A percentile compares a stretch with the other conserved stretches of the same genome.
phyloP scores from a whole-genome alignment of 2,329 filamentous ascomycete genomes.

The Escovopsis weberi region DNA sequence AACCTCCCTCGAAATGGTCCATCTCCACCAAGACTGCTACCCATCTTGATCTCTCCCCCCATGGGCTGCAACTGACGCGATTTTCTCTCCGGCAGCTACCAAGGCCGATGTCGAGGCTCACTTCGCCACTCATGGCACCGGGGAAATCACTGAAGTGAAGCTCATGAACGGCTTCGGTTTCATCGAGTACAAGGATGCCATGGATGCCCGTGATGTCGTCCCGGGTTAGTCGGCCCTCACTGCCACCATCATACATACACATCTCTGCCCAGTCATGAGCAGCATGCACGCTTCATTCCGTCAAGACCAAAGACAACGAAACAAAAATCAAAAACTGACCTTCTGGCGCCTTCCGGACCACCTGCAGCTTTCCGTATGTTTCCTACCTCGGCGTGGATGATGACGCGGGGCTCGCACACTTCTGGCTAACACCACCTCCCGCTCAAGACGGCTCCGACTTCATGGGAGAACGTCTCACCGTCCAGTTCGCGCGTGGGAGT shows the following conservation, averaged over 20 bases:
- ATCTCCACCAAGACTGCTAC: constrained; percentile 6
- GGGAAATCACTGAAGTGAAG: constrained; percentile 97
- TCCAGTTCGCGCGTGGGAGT: constrained; percentile 92
- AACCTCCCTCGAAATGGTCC: constrained; percentile 93
- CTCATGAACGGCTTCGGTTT: constrained; percentile 99
- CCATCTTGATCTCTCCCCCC: constrained; percentile 13
- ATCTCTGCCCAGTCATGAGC: too few species aligned
- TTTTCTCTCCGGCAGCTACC: constrained; percentile 51
- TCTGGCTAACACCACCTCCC: constrained; percentile 10
- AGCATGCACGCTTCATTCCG: too few species aligned
- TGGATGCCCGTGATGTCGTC: constrained; percentile 97
- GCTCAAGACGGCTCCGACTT: constrained; percentile 83
- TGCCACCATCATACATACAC: too few species aligned
- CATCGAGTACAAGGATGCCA: constrained; percentile 96
- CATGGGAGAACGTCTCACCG: constrained; percentile 93
- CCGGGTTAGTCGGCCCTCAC: constrained; percentile 53
- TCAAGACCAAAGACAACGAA: too few species aligned
- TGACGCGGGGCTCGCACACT: background rate
- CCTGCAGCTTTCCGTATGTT: constrained; percentile 46
- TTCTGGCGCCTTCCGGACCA: constrained; percentile 5
- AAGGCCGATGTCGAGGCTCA: constrained; percentile 94
- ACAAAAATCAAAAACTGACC: constrained; percentile 8
- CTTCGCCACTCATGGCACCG: constrained; percentile 89
- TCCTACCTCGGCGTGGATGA: background rate
- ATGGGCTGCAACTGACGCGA: constrained; percentile 28